Evolutionary conservation across 257 asterid species (phyloP).

Genomic region (Ophiorrhiza pumila): DNA sequence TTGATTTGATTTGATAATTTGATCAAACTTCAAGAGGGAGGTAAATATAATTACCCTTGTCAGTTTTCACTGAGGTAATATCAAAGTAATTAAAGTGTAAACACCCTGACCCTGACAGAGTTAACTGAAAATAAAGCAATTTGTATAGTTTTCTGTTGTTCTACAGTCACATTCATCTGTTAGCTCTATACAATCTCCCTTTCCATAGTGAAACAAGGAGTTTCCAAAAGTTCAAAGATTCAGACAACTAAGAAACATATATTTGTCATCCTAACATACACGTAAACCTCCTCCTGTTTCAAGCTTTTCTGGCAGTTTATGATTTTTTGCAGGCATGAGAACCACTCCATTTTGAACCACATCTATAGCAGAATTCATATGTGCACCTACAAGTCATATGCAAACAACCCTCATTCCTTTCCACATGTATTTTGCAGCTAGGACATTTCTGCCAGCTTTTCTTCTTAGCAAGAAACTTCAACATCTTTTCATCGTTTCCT

Average conservation of each 20-base stretch:
- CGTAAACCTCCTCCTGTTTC: too few relatives aligned
- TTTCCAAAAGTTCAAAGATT: not conserved
- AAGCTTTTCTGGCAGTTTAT: not conserved
- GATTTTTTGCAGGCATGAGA: slow-evolving; percentile 33
- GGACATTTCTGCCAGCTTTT: slow-evolving; percentile 75
- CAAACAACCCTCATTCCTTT: slow-evolving; percentile 51
- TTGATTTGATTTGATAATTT: too few relatives aligned
- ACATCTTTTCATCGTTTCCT: slow-evolving; percentile 38
- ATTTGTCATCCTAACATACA: not conserved
- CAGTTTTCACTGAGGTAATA: too few relatives aligned
- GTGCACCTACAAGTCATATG: slow-evolving; percentile 68
- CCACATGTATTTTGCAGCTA: slow-evolving; percentile 61
- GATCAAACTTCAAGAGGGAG: too few relatives aligned
- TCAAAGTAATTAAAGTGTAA: too few relatives aligned
- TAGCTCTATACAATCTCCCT: not conserved
- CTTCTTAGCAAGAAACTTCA: slow-evolving; percentile 61
- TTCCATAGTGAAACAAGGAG: not conserved
- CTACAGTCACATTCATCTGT: not conserved
- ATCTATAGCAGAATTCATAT: slow-evolving; percentile 55
- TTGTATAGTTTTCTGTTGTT: not conserved
- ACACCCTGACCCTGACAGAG: too few relatives aligned
- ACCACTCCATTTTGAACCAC: slow-evolving; percentile 51
- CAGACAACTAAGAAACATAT: not conserved
- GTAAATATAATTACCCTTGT: too few relatives aligned
- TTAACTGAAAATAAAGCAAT: not conserved